Percentiles rank a stretch among this genome's conserved stretches.
phyloP scores from a whole-genome alignment of 257 asterid species.

The Ehretia macrophylla region DNA sequence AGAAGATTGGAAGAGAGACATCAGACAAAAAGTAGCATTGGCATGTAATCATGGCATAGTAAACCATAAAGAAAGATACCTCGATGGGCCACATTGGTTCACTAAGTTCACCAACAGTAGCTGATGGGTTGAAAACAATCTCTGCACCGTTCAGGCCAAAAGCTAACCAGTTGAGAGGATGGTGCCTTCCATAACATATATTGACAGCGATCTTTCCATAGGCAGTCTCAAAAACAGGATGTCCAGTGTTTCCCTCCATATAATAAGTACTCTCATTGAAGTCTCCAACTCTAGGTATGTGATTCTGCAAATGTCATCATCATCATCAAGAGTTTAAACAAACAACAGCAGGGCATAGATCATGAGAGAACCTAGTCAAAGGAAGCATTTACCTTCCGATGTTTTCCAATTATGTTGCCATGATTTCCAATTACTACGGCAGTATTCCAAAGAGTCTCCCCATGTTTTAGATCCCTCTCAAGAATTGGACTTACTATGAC shows the following conservation, averaged over 20 bases:
- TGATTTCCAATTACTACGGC: constrained; percentile 85
- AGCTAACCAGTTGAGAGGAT: constrained; percentile 94
- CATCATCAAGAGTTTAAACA: constrained; percentile 3
- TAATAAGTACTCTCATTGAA: constrained; percentile 93
- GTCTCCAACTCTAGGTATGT: constrained; percentile 97
- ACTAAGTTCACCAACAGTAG: constrained; percentile 97
- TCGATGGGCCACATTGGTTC: constrained; percentile 99
- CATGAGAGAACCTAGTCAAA: not conserved
- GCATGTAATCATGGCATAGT: not conserved
- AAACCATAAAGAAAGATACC: constrained; percentile 35
- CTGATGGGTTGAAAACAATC: constrained; percentile 92
- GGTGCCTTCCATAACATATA: constrained; percentile 98
- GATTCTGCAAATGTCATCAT: constrained; percentile 57
- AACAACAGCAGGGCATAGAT: constrained; percentile 1
- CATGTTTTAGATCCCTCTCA: constrained; percentile 91
- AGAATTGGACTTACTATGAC: constrained; percentile 87
- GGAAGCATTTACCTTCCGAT: constrained; percentile 66
- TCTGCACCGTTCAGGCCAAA: constrained; percentile 95
- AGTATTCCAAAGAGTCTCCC: constrained; percentile 90
- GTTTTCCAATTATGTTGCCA: constrained; percentile 92
- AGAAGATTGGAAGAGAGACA: no score
- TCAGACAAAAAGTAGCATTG: no score
- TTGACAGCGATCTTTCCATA: constrained; percentile 86
- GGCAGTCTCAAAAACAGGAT: constrained; percentile 93
- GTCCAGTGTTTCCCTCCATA: constrained; percentile 98